A percentile compares a stretch with the other conserved stretches of the same genome.
Evolutionary conservation across 495 filamentous ascomycete species (phyloP).

Genomic region (Podospora pseudopauciseta): DNA sequence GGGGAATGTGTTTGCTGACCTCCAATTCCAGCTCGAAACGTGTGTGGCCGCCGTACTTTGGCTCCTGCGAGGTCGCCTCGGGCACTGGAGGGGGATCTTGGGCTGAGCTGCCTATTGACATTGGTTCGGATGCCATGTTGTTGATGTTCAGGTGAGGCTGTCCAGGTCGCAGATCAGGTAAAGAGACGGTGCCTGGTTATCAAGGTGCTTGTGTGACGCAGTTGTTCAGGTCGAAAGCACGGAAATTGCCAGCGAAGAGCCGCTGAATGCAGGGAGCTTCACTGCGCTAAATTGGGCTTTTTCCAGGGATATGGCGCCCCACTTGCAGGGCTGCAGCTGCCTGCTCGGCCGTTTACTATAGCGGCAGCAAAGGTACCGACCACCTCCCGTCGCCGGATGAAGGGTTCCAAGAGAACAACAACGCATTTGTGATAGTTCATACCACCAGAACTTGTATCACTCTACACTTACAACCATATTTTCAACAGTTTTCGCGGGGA

Average conservation of each 20-base stretch:
- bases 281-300: slow-evolving; percentile 1
- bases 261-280: slow-evolving; percentile 1
- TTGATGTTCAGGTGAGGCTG: background rate
- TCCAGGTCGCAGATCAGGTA: background rate
- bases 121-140: slow-evolving; percentile 30
- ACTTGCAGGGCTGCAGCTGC: slow-evolving; percentile 5
- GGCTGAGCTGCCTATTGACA: slow-evolving; percentile 31
- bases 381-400: background rate
- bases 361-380: background rate
- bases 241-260: background rate
- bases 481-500: background rate
- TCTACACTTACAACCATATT: background rate
- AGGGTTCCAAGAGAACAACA: background rate
- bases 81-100: slow-evolving; percentile 32
- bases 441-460: background rate
- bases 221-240: background rate
- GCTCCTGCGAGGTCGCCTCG: slow-evolving; percentile 28
- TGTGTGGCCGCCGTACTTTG: slow-evolving; percentile 59
- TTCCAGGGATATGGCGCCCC: background rate
- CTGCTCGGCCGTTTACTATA: background rate
- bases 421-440: background rate
- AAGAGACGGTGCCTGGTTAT: background rate
- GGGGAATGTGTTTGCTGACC: slow-evolving; percentile 36
- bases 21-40: slow-evolving; percentile 75
- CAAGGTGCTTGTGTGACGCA: background rate